Evolutionary conservation across 768 basidiomycete species (phyloP), one percentile per base, ranked within the genome.

Genomic region (Lactifluus piperatus): DNA sequence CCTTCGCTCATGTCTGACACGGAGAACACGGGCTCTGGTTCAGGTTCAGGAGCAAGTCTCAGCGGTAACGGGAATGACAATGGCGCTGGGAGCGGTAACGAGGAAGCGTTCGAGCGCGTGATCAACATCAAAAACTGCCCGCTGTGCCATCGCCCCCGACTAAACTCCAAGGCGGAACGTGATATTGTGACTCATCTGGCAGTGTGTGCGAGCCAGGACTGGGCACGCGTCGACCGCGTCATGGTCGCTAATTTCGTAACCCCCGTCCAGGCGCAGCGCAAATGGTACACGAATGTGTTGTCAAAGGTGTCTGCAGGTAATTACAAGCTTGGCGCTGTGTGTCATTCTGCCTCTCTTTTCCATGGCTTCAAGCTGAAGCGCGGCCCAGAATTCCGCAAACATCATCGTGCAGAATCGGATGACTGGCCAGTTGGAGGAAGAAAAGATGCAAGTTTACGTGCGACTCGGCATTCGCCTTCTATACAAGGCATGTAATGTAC

Each of bases 181-280:
- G 94, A 97, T 69, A 97, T 98, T 67, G 77, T 99, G 53, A 97
- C 97, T 24, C 95, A 99, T 71, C 73, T 99, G n/a, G 97, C 94
- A 1, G 83, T 98, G 10, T 99, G 95, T 66, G 94, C 97, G 10
- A 90, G 86, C 63, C 81, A 85, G 65, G 97, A 98, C 70, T 97
- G 94, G 93, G 83, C 79, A 37, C 81, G 85, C 60, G 86, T 98
- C 29, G 87, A 97, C 66, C 71, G 86, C 62, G 91, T 98, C 63
- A 83, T 97, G 45, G 94, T 95, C 13, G 86, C 90, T 18, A 94
- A 95, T 68, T 99, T 91, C 64, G 94, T 97, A 3, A 97, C 94
- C 0, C 86, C 91, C 5, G 85, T 81, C 64, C 93, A 97, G 75
- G 95, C 95, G 62, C 94, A 98, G 76, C 77, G 95, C 68, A 99